phyloP scores from a whole-genome alignment of 306 rosid species.

The Echinosophora koreensis region DNA sequence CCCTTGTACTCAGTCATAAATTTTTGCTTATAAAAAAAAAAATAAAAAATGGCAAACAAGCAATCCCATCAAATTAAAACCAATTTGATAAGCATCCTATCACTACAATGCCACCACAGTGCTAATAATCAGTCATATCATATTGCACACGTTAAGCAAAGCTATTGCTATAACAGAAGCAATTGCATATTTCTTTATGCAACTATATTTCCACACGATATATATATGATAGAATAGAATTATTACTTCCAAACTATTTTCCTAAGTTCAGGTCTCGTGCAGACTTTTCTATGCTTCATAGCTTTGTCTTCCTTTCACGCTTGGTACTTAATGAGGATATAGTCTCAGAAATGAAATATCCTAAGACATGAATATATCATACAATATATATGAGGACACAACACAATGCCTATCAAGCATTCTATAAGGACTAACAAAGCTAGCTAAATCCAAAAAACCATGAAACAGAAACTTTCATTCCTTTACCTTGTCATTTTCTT shows the following conservation, averaged over 20 bases:
- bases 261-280: no score
- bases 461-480: conserved; percentile 38
- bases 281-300: neutral
- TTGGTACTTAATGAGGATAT: neutral
- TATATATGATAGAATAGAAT: neutral
- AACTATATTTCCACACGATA: neutral
- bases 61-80: conserved; percentile 7
- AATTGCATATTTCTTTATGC: neutral
- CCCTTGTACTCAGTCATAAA: no score
- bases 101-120: neutral
- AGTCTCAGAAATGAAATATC: neutral
- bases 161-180: neutral
- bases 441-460: neutral
- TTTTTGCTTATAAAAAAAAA: no score
- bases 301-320: neutral
- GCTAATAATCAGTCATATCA: neutral
- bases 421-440: neutral
- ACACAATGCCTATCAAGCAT: conserved; percentile 5
- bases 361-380: neutral
- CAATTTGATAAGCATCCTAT: neutral
- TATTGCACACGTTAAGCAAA: conserved; percentile 32
- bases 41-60: conserved; percentile 8
- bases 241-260: neutral
- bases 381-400: neutral
- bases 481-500: conserved; percentile 27